These are phyloP conservation scores for Monoraphidium neglectum DNA, from an alignment of 139 green algal species.

Conservation along the genomic window DNA sequence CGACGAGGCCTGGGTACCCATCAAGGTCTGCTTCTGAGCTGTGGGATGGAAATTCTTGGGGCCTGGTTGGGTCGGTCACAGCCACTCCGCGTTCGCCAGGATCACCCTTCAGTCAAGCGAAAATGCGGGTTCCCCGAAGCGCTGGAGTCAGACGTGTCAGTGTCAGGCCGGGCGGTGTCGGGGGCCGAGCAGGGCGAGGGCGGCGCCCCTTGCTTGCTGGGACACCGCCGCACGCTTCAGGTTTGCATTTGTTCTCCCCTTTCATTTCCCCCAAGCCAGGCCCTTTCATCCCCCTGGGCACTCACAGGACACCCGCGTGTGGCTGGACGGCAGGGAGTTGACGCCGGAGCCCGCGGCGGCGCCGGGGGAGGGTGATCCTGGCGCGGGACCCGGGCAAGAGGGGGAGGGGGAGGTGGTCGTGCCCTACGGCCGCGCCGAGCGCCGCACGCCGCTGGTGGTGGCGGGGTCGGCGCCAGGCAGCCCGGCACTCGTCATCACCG, in stretches of 20 bases:
- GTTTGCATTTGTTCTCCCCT: too few species aligned
- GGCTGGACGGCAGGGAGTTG: background rate
- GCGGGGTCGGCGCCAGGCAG: background rate
- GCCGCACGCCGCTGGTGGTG: background rate
- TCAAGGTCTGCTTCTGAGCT: background rate
- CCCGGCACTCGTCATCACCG: background rate
- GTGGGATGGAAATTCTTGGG: too few species aligned
- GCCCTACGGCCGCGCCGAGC: background rate
- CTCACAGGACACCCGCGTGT: too few species aligned
- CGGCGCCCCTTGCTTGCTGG: too few species aligned
- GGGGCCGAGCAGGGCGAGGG: too few species aligned
- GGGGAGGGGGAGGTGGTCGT: conserved; percentile 6
- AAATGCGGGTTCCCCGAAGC: too few species aligned
- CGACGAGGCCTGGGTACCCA: background rate
- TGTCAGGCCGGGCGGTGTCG: too few species aligned
- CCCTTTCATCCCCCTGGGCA: background rate
- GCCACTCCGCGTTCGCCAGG: too few species aligned
- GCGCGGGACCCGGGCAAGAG: background rate
- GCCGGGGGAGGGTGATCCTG: background rate
- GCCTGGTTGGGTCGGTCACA: too few species aligned
- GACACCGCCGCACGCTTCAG: too few species aligned
- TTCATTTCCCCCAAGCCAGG: background rate
- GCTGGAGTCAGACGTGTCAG: too few species aligned
- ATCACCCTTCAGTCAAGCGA: too few species aligned
- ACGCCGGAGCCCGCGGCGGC: background rate